phyloP scores from a whole-genome alignment of 257 asterid genomes.

The Oldenlandia corymbosa region DNA sequence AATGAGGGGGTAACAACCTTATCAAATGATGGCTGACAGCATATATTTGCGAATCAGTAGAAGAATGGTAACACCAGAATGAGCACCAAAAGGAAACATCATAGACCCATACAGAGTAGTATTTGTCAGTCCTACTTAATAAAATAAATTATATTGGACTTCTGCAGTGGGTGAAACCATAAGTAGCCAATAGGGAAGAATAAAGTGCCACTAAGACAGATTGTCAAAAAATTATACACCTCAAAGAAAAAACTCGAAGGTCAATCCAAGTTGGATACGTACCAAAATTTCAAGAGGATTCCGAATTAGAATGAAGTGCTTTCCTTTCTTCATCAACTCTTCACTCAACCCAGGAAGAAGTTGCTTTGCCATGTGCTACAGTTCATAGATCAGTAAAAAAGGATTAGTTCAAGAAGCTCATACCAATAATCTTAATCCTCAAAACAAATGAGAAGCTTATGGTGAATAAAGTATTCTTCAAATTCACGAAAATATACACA shows the following conservation, averaged over 20 bases:
- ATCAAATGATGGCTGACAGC: constrained; percentile 63
- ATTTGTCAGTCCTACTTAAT: not conserved
- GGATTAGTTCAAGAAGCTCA: not conserved
- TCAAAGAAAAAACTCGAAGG: not conserved
- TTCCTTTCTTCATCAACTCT: constrained; percentile 73
- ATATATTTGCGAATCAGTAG: not conserved
- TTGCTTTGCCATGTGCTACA: constrained; percentile 89
- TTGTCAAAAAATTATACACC: not conserved
- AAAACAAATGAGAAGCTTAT: constrained; percentile 1
- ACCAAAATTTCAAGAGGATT: constrained; percentile 84
- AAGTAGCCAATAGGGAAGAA: not conserved
- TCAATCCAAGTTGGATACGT: not conserved
- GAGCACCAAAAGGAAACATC: too few relatives aligned
- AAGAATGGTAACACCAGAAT: not conserved
- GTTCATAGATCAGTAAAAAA: constrained; percentile 18
- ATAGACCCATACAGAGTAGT: not conserved
- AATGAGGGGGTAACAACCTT: constrained; percentile 62
- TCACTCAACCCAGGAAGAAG: constrained; percentile 52
- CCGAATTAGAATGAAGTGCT: constrained; percentile 73
- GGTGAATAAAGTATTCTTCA: not conserved
- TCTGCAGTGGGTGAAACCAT: not conserved
- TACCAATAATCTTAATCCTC: not conserved
- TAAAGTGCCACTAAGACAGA: constrained; percentile 1
- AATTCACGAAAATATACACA: not conserved
- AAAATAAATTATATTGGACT: not conserved